Evolutionary conservation across 2,329 filamentous ascomycete species (phyloP).

Genomic region (Phoma sp.): DNA sequence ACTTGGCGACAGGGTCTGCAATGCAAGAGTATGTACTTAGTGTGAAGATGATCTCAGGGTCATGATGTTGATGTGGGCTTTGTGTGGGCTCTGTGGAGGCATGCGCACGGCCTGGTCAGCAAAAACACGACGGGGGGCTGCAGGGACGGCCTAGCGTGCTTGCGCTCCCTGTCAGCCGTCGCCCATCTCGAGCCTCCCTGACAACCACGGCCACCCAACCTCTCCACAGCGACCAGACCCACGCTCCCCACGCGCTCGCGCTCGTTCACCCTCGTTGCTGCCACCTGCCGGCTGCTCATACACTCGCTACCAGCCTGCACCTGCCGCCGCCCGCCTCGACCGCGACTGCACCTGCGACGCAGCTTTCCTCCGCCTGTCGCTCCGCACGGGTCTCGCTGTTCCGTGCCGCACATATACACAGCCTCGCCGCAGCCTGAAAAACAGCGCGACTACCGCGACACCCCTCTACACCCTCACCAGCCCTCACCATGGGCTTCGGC

Average conservation of each 20-base stretch:
- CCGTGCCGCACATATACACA: constrained; percentile 11
- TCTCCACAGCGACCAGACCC: constrained; percentile 24
- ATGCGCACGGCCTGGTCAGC: background rate
- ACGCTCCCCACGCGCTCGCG: constrained; percentile 27
- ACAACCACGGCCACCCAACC: constrained; percentile 30
- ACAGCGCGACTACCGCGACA: constrained; percentile 3
- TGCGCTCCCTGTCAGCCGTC: background rate
- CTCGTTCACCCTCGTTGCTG: background rate
- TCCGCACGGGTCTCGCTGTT: constrained; percentile 9
- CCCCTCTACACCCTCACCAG: constrained; percentile 2
- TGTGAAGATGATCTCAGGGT: background rate
- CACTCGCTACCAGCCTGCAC: constrained; percentile 27
- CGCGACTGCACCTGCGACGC: constrained; percentile 1
- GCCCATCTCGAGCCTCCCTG: constrained; percentile 26
- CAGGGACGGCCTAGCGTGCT: constrained; percentile 5
- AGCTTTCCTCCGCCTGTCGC: constrained; percentile 5
- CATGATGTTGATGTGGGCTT: background rate
- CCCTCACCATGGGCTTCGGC: constrained; percentile 75
- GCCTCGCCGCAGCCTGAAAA: constrained; percentile 18
- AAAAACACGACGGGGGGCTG: constrained; percentile 7
- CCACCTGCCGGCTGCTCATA: constrained; percentile 21
- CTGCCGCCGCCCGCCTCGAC: constrained; percentile 15
- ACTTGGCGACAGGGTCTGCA: too few relatives aligned
- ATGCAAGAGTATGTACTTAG: too few relatives aligned
- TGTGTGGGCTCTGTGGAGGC: constrained; percentile 3